Evolutionary conservation across 1,284 basidiomycete species (phyloP), one percentile per base, ranked within the genome.

Genomic region (Rhodotorula sp.): DNA sequence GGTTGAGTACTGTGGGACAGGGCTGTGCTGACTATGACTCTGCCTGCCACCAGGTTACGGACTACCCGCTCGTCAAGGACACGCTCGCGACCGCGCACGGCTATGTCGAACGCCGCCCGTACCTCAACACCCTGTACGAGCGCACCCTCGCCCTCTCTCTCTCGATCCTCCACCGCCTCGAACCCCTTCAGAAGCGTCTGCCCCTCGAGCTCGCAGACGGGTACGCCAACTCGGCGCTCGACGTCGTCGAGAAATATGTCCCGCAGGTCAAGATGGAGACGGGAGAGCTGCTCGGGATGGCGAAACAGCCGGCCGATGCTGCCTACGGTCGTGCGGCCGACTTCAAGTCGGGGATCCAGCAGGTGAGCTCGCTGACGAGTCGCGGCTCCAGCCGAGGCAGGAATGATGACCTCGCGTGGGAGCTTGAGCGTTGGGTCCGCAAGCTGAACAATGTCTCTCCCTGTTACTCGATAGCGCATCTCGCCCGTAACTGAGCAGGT

Each of bases 31-130:
- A 49, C 60, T 14, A n/a, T 5, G 24, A 2, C 22, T 4, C 12
- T n/a, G 26, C 14, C 65, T n/a, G 6, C 60, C 6, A 5, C 5
- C 61, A 75, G 74, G 72, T 67, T 0, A 61, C 60, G 37, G 46
- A 55, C 44, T 76, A 76, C 68, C 74, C 74, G 12, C 55, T 76
- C 30, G 68, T 76, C 58, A 70, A 76, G 37, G 68, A 69, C 59
- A 66, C 72, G 44, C 69, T 76, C 62, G n/a, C 59, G 18, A 64
- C 62, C 42, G 61, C 70, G 15, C 56, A 76, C 64, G 14, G 44
- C 29, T 62, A 66, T 62, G 64, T 72, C 56, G 37, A 62, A 10
- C 42, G 57, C 45, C 68, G 72, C 68, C 44, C 62, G 20, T 62
- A 67, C 72, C 26, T 68, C 51, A n/a, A 37, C 18, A n/a, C 63